A percentile compares a stretch with the other conserved stretches of the same genome.
These are phyloP conservation scores for Ustanciosporium gigantosporum DNA, from an alignment of 1,284 basidiomycete species.

Conservation along the genomic window DNA sequence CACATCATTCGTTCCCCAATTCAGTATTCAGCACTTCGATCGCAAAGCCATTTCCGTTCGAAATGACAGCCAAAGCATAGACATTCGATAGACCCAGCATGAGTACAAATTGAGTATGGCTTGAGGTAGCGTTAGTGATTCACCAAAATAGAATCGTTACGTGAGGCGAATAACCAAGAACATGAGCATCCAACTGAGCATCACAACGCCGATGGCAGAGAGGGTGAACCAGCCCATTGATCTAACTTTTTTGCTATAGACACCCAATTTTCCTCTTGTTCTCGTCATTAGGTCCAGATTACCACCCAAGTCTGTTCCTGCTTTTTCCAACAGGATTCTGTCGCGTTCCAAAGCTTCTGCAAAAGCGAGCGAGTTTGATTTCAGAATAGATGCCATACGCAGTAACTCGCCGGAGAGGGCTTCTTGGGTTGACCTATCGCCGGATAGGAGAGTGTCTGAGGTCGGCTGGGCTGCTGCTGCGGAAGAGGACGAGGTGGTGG, in stretches of 20 bases:
- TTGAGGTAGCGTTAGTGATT: no score
- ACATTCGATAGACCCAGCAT: no score
- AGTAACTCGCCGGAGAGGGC: conserved; percentile 57
- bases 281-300: conserved; percentile 59
- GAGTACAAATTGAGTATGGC: no score
- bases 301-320: conserved; percentile 35
- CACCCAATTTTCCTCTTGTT: conserved; percentile 54
- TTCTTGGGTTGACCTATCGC: conserved; percentile 50
- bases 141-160: no score
- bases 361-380: conserved; percentile 54
- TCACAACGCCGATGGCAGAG: conserved; percentile 43
- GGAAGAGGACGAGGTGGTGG: neutral
- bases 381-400: conserved; percentile 56
- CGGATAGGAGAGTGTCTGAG: conserved; percentile 35
- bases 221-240: conserved; percentile 60
- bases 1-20: neutral
- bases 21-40: no score
- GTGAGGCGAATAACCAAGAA: conserved; percentile 58
- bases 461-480: no score
- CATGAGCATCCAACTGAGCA: conserved; percentile 56
- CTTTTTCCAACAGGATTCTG: conserved; percentile 51
- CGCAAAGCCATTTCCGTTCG: no score
- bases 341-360: conserved; percentile 57
- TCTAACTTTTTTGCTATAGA: conserved; percentile 52
- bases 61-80: no score